Evolutionary conservation across 352 stramenopile genomes (phyloP).

Genomic region (Aphanomyces astaci): DNA sequence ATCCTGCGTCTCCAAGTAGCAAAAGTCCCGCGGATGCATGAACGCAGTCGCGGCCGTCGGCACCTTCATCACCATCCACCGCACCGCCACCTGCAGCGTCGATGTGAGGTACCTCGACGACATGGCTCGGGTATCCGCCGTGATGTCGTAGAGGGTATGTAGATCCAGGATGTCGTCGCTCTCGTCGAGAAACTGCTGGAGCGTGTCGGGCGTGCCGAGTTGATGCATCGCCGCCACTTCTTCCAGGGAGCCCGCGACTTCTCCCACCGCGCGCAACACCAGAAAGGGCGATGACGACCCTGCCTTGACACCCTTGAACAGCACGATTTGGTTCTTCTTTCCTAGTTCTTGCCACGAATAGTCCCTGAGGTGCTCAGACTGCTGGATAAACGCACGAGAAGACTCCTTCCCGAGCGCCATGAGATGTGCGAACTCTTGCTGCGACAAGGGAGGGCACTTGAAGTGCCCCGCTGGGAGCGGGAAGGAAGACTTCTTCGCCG

Average conservation of each 20-base stretch:
- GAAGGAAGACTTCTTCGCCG: constrained; percentile 21
- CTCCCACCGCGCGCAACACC: constrained; percentile 12
- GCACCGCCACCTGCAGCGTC: constrained; percentile 41
- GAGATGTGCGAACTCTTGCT: constrained; percentile 14
- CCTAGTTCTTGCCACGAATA: constrained; percentile 15
- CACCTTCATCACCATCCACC: constrained; percentile 50
- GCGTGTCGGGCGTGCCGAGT: background rate
- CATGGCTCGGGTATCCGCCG: constrained; percentile 1
- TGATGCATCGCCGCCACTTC: constrained; percentile 22
- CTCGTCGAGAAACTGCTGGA: constrained; percentile 18
- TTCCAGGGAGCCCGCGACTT: constrained; percentile 21
- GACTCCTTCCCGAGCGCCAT: constrained; percentile 19
- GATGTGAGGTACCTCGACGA: constrained; percentile 17
- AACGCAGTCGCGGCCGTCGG: constrained; percentile 37
- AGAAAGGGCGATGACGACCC: background rate
- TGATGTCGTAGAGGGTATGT: constrained; percentile 20
- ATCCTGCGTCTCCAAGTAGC: constrained; percentile 69
- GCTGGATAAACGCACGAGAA: constrained; percentile 12
- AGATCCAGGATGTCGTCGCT: constrained; percentile 20
- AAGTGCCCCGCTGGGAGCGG: constrained; percentile 18
- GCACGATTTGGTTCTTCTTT: constrained; percentile 17
- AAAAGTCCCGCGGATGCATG: constrained; percentile 65
- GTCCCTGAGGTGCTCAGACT: constrained; percentile 6
- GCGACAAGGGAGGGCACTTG: constrained; percentile 12
- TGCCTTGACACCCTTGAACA: constrained; percentile 11